phyloP scores from a whole-genome alignment of 371 early-diverging fungal genomes.

The Actinomortierella wolfii region DNA sequence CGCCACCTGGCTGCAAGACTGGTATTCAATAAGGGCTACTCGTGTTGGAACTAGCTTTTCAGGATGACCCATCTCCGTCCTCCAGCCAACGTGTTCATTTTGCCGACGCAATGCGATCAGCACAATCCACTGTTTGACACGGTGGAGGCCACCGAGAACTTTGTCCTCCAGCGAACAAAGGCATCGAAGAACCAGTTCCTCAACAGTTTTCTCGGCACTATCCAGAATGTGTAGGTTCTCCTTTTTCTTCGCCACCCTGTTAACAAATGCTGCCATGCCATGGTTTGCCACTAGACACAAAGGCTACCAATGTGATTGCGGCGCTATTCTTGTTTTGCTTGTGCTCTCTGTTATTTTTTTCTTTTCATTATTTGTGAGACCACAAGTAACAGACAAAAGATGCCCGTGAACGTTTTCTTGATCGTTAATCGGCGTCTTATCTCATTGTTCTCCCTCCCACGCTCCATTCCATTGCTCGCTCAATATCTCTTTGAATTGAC shows the following conservation, averaged over 20 bases:
- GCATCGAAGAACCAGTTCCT: slow-evolving; percentile 60
- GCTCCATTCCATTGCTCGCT: neutral
- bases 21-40: too few relatives aligned
- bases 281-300: neutral
- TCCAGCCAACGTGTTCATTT: slow-evolving; percentile 41
- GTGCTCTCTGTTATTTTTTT: neutral
- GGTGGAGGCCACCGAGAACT: slow-evolving; percentile 60
- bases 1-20: too few relatives aligned
- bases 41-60: too few relatives aligned
- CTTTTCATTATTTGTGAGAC: slow-evolving; percentile 1
- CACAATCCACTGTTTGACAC: slow-evolving; percentile 52
- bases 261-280: neutral
- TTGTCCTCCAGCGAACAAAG: slow-evolving; percentile 74
- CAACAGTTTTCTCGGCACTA: slow-evolving; percentile 76
- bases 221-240: slow-evolving; percentile 75
- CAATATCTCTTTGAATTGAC: neutral
- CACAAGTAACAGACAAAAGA: too few relatives aligned
- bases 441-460: neutral
- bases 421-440: neutral
- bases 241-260: neutral
- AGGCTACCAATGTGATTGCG: slow-evolving; percentile 1
- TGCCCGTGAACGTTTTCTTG: neutral
- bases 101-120: slow-evolving; percentile 46
- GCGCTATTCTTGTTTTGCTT: neutral
- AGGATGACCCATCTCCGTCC: slow-evolving; percentile 7